Conservation (phyloP, 495 filamentous ascomycete species). For the Hyaloscypha bicolor region DNA sequence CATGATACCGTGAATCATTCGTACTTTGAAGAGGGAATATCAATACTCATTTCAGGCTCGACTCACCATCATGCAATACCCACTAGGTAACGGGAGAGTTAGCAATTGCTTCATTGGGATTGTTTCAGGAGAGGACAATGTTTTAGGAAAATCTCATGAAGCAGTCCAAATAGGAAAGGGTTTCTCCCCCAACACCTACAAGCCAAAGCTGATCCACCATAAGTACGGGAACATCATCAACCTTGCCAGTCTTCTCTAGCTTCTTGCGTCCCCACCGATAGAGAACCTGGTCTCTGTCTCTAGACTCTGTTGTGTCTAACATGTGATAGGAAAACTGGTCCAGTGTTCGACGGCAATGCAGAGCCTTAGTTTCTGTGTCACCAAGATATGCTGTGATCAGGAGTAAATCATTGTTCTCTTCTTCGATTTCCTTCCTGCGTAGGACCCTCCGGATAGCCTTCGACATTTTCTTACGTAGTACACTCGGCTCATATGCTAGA, state of each 20-base stretch:
- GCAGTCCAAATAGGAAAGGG: too few species aligned
- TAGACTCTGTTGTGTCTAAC: background rate
- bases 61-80: slow-evolving; percentile 3
- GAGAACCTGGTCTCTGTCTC: background rate
- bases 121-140: too few species aligned
- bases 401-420: background rate
- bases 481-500: background rate
- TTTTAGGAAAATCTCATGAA: too few species aligned
- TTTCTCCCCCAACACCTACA: background rate
- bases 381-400: background rate
- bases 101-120: too few species aligned
- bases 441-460: background rate
- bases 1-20: too few species aligned
- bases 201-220: slow-evolving; percentile 5
- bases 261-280: background rate
- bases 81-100: background rate
- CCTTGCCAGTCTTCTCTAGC: background rate
- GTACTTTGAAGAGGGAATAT: too few species aligned
- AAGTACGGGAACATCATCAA: background rate
- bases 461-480: background rate
- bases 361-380: background rate
- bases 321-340: slow-evolving; percentile 1
- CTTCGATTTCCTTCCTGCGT: background rate
- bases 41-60: background rate
- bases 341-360: background rate